Base-by-base conservation (phyloP, 805 yeast genomes). In the Ogataea wickerhamii region DNA sequence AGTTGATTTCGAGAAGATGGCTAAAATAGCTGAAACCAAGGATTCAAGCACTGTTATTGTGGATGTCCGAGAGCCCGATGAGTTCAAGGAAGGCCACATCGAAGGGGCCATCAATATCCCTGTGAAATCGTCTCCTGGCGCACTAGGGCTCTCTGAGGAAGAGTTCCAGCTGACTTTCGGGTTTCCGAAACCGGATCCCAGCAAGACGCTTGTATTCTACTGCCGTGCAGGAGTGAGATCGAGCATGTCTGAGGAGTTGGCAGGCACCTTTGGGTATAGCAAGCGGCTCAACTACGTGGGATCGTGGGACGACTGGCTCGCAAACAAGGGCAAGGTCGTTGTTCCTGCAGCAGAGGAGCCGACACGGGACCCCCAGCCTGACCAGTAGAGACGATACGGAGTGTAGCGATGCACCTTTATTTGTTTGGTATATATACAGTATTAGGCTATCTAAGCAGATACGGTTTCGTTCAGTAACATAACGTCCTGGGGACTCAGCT, bases 181-280 rank as follows among this genome's bases (percentile, higher is more conserved):
- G 11, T 80, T 88, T 54, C 71, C 70, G 11, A 91, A 91, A 67
- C 98, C 98, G 3, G 51, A 65, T 5, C 61, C 67, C 33, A 80
- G 78, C 35, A 76, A 83, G 56, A 85, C 86, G 49, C 69, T 91
- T 56, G 75, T 91, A 28, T 89, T 91, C 64, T 89, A 89, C 66
- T 91, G 98, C 64, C 76, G 84, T 34, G 96, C 85, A 6, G 98
- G 98, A 40, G 84, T 88, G 32, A 80, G 98, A 68, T 82, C 94
- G 18, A 73, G 87, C 31, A 87, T 87, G 45, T 89, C 96, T 29
- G 96, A 87, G 58, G 95, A 87, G 56, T 71, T 91, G 56, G 98
- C 98, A 11, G 76, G 79, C 44, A 84, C 95, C 18, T 87, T 82
- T 63, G 98, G 97, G 8, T 91, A 91, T 64, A 66, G 73, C 34